Conservation (phyloP, 345 rosid species). For the Xanthoceras sorbifolium region DNA sequence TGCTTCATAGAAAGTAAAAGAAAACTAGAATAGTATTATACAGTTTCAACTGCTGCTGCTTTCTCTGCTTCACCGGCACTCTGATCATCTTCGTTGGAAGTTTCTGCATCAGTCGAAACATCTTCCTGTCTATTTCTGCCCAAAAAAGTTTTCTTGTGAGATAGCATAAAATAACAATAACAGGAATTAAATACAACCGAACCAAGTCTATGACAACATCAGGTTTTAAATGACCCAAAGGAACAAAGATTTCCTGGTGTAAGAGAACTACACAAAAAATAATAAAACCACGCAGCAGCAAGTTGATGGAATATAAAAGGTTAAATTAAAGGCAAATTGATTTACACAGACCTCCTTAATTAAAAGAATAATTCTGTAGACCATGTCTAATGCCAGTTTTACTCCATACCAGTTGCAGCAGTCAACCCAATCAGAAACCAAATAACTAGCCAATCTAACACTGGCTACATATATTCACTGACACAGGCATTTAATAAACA, state of each 20-base stretch:
- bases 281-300: neutral
- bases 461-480: neutral
- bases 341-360: neutral
- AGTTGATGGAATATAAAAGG: neutral
- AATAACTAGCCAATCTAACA: neutral
- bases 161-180: conserved; percentile 6
- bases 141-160: conserved; percentile 15
- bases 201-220: neutral
- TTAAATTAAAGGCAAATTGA: neutral
- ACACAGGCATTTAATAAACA: neutral
- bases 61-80: conserved; percentile 49
- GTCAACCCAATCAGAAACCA: neutral
- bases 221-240: neutral
- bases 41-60: conserved; percentile 49
- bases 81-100: conserved; percentile 54
- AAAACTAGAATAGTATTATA: conserved; percentile 44
- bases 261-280: neutral
- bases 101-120: conserved; percentile 51
- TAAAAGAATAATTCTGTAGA: no score
- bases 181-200: conserved; percentile 4
- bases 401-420: neutral
- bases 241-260: neutral
- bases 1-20: neutral
- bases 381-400: no score
- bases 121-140: conserved; percentile 65